Conservation (phyloP, 1,284 basidiomycete genomes). For the Hypsizygus ulmarius region DNA sequence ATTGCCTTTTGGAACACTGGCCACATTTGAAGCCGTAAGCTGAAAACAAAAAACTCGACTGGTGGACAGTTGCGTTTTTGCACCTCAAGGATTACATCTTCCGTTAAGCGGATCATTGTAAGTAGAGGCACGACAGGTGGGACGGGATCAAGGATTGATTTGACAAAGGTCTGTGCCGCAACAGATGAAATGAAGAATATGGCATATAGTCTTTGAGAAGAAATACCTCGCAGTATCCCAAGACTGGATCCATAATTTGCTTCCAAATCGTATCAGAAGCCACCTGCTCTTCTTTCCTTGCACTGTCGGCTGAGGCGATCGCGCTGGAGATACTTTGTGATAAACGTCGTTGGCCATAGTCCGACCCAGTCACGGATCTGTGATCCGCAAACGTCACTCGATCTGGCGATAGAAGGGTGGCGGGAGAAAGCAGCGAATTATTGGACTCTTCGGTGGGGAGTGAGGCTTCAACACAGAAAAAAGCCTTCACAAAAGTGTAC, state of each 20-base stretch:
- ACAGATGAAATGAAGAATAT: slow-evolving; percentile 5
- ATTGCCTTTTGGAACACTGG: slow-evolving; percentile 87
- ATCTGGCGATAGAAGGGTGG: slow-evolving; percentile 34
- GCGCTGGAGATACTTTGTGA: slow-evolving; percentile 27
- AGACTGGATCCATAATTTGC: slow-evolving; percentile 84
- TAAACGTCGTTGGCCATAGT: slow-evolving; percentile 32
- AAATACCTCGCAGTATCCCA: slow-evolving; percentile 77
- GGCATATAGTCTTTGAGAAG: neutral
- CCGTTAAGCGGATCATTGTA: slow-evolving; percentile 86
- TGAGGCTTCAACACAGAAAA: slow-evolving; percentile 56
- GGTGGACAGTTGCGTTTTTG: slow-evolving; percentile 76
- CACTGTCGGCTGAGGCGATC: slow-evolving; percentile 30
- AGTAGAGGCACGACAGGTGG: slow-evolving; percentile 76
- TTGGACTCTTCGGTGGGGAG: slow-evolving; percentile 35
- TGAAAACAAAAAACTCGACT: slow-evolving; percentile 76
- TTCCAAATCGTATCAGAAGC: slow-evolving; percentile 76
- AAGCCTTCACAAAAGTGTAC: slow-evolving; percentile 81
- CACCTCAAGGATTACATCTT: slow-evolving; percentile 70
- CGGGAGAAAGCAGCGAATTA: slow-evolving; percentile 38
- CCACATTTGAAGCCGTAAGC: slow-evolving; percentile 83
- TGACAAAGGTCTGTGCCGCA: slow-evolving; percentile 62
- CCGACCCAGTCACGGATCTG: slow-evolving; percentile 42
- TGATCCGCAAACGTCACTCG: slow-evolving; percentile 33
- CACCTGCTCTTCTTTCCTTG: slow-evolving; percentile 58
- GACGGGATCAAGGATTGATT: slow-evolving; percentile 60